Percentiles rank a stretch among this genome's conserved stretches.
phyloP scores from a whole-genome alignment of 306 rosid species.

The Prunus mongolica region DNA sequence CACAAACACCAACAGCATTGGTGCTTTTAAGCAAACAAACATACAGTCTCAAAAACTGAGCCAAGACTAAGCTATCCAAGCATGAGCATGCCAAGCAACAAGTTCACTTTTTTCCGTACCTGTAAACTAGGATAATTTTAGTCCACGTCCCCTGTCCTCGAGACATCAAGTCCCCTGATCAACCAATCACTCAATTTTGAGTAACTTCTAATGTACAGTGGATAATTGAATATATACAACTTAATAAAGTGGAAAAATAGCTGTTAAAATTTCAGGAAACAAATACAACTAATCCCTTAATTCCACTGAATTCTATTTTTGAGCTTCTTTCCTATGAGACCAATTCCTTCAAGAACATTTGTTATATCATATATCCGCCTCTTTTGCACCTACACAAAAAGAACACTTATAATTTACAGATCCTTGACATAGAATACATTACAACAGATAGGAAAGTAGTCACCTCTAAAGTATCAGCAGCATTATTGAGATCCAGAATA shows the following conservation, averaged over 20 bases:
- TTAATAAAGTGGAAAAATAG: too few relatives aligned
- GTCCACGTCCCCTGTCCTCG: slow-evolving; percentile 74
- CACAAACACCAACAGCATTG: neutral
- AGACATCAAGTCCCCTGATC: slow-evolving; percentile 78
- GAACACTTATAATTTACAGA: slow-evolving; percentile 16
- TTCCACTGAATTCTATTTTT: slow-evolving; percentile 99
- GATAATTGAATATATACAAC: neutral
- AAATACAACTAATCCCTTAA: slow-evolving; percentile 16
- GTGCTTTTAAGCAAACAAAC: neutral
- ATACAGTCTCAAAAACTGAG: neutral
- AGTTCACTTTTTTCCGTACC: slow-evolving; percentile 43
- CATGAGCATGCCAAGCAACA: slow-evolving; percentile 15
- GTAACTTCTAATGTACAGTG: slow-evolving; percentile 3
- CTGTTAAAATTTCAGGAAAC: neutral
- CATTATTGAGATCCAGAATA: too few relatives aligned
- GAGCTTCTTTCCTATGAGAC: slow-evolving; percentile 96
- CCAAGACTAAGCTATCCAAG: neutral
- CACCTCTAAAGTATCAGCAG: slow-evolving; percentile 86
- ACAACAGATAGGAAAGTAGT: slow-evolving; percentile 23
- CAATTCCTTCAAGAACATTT: slow-evolving; percentile 97
- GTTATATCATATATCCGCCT: slow-evolving; percentile 97
- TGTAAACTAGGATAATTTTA: slow-evolving; percentile 77
- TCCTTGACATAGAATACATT: slow-evolving; percentile 21
- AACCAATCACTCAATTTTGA: slow-evolving; percentile 32
- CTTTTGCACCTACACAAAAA: slow-evolving; percentile 77